Conservation (phyloP, 371 early-diverging fungal genomes). For the Rhizopus arrhizus region DNA sequence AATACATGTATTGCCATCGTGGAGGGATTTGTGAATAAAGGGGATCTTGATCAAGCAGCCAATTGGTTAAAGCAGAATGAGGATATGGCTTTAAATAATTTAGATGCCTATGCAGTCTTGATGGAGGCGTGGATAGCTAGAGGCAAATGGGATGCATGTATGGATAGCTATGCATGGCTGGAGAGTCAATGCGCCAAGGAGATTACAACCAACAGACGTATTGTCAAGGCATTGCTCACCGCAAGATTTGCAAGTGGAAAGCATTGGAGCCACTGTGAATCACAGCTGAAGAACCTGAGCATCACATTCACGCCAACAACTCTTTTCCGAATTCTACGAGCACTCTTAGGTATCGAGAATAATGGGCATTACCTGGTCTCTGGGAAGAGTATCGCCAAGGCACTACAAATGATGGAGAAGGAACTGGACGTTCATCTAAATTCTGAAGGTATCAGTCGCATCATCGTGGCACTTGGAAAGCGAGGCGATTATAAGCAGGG, state of each 20-base stretch:
- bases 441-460: conserved; percentile 20
- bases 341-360: conserved; percentile 19
- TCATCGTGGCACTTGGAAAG: conserved; percentile 37
- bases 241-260: conserved; percentile 19
- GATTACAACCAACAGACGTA: conserved; percentile 24
- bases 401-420: conserved; percentile 33
- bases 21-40: conserved; percentile 27
- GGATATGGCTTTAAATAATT: conserved; percentile 2
- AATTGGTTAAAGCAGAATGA: conserved; percentile 18
- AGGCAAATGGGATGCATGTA: conserved; percentile 29
- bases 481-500: conserved; percentile 33
- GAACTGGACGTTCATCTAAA: conserved; percentile 25
- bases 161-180: conserved; percentile 11
- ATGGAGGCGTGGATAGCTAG: conserved; percentile 31
- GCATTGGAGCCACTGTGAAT: conserved; percentile 18
- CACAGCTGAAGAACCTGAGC: neutral
- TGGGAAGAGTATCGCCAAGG: conserved; percentile 23
- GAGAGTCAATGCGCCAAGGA: neutral
- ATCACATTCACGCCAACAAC: conserved; percentile 32
- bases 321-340: conserved; percentile 23
- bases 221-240: conserved; percentile 31
- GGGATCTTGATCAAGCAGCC: conserved; percentile 20
- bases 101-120: conserved; percentile 36
- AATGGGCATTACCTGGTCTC: conserved; percentile 15
- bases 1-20: conserved; percentile 23